phyloP scores from a whole-genome alignment of 345 rosid genomes.

The Ceriops zippeliana region DNA sequence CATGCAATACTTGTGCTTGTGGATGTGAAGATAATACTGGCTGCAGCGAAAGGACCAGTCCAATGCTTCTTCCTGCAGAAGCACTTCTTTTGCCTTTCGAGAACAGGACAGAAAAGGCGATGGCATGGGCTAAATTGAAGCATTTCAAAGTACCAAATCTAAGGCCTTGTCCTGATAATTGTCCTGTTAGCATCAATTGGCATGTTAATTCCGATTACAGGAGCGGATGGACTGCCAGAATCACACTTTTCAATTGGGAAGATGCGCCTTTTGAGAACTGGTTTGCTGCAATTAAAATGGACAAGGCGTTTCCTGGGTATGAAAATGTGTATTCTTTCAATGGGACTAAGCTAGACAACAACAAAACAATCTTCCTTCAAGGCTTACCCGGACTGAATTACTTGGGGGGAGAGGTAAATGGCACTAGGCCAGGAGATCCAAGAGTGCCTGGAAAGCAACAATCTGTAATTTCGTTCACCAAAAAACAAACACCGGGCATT shows the following conservation, averaged over 20 bases:
- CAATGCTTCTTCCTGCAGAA: conserved; percentile 74
- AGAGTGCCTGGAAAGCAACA: conserved; percentile 87
- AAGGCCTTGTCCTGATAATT: conserved; percentile 86
- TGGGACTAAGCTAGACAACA: conserved; percentile 55
- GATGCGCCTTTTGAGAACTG: conserved; percentile 55
- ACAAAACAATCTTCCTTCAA: conserved; percentile 61
- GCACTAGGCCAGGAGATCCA: conserved; percentile 46
- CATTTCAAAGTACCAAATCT: conserved; percentile 45
- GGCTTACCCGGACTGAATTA: conserved; percentile 67
- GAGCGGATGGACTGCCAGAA: conserved; percentile 76
- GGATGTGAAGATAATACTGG: conserved; percentile 42
- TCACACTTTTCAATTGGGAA: conserved; percentile 87
- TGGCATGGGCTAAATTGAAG: conserved; percentile 72
- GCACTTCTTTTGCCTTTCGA: conserved; percentile 72
- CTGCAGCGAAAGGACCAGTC: conserved; percentile 46
- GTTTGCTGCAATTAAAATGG: conserved; percentile 62
- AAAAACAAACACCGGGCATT: conserved; percentile 43
- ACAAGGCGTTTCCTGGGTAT: conserved; percentile 54
- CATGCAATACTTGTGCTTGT: conserved; percentile 91
- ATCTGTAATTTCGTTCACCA: conserved; percentile 71
- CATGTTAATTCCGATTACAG: conserved; percentile 64
- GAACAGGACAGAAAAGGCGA: conserved; percentile 63
- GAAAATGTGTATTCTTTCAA: conserved; percentile 82
- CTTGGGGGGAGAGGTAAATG: conserved; percentile 57
- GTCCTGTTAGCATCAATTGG: conserved; percentile 96